phyloP scores from a whole-genome alignment of 2,329 filamentous ascomycete species.

The Chaetothyriales sp. region DNA sequence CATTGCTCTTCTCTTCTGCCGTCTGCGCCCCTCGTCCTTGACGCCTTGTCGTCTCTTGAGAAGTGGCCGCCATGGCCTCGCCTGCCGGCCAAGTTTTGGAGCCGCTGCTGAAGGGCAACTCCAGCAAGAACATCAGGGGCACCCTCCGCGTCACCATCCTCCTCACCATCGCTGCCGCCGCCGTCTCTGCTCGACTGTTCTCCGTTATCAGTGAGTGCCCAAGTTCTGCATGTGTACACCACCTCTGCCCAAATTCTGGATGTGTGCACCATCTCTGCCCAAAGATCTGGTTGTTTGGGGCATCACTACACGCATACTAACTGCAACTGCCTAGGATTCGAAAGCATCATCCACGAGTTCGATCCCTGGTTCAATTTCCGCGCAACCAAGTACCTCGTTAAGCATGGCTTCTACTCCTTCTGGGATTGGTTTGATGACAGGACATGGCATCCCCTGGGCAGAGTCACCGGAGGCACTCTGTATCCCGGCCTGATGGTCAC shows the following conservation, averaged over 20 bases:
- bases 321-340: slow-evolving; percentile 50
- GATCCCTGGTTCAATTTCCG: slow-evolving; percentile 99
- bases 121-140: slow-evolving; percentile 65
- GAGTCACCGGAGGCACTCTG: slow-evolving; percentile 95
- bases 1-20: background rate
- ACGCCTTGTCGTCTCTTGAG: slow-evolving; percentile 8
- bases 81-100: slow-evolving; percentile 26
- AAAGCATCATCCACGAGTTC: slow-evolving; percentile 99
- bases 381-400: slow-evolving; percentile 91
- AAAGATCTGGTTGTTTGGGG: too few species aligned
- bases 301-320: slow-evolving; percentile 6
- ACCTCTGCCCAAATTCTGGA: too few species aligned
- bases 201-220: slow-evolving; percentile 80
- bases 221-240: background rate
- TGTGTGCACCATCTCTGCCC: too few species aligned
- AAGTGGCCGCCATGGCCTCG: slow-evolving; percentile 31
- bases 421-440: slow-evolving; percentile 99
- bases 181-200: slow-evolving; percentile 86
- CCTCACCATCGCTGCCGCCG: slow-evolving; percentile 74
- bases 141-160: slow-evolving; percentile 83
- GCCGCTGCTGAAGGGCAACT: slow-evolving; percentile 59
- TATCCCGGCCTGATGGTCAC: slow-evolving; percentile 99
- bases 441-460: slow-evolving; percentile 97
- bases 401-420: slow-evolving; percentile 95
- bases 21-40: background rate